These are phyloP conservation scores for Bocquillonia castaneifolia DNA, from an alignment of 441 rosid genomes.

Conservation along the genomic window DNA sequence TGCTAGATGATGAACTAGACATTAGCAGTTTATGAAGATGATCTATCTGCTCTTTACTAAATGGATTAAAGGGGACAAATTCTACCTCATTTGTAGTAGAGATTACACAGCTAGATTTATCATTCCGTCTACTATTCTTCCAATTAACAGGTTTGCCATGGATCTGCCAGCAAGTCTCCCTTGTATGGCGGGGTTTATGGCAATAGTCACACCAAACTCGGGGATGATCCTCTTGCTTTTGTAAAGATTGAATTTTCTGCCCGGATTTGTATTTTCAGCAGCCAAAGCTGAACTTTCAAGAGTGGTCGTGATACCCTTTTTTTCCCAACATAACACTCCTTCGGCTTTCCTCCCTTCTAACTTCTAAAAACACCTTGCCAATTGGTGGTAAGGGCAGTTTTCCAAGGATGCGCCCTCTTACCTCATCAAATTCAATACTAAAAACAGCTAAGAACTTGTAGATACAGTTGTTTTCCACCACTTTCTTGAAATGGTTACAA, in stretches of 20 bases:
- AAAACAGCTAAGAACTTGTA: background rate
- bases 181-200: background rate
- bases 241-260: background rate
- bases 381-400: background rate
- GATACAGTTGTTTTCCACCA: background rate
- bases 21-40: constrained; percentile 14
- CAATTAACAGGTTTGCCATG: background rate
- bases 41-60: constrained; percentile 10
- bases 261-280: no score
- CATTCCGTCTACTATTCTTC: background rate
- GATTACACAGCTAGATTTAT: background rate
- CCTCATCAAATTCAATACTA: background rate
- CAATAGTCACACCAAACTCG: constrained; percentile 3
- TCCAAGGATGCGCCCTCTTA: constrained; percentile 5
- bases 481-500: background rate
- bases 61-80: background rate
- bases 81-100: constrained; percentile 2
- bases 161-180: background rate
- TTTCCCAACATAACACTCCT: constrained; percentile 13
- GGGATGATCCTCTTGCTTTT: background rate
- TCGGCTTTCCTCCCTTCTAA: constrained; percentile 11
- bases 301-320: background rate
- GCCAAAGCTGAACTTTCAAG: background rate
- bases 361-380: constrained; percentile 4
- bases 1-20: background rate